Base-by-base conservation (phyloP, 192 early-diverging fungal species). In the Coemansia sp. region DNA sequence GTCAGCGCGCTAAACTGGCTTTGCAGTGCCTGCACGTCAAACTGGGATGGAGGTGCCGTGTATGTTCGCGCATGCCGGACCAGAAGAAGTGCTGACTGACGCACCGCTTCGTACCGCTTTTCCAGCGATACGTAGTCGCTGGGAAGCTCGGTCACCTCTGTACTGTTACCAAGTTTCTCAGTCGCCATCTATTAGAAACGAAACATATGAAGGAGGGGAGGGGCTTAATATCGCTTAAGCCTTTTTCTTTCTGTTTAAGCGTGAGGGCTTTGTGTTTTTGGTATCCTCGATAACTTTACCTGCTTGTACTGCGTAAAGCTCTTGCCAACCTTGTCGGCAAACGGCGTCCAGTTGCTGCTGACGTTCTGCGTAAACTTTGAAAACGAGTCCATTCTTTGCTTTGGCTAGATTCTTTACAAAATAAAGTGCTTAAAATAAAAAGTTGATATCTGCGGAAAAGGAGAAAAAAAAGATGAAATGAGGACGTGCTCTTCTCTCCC, bases 71-170 rank as follows among this genome's bases (percentile, higher is more conserved):
- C 84, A 31, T 95, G 82, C 43, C 86, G 87, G n/a, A 92, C 75
- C 13, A 99, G 82, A 61, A 82, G 74, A 48, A 77, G 85, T 62
- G 48, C 25, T 3, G 67, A 29, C 3, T 69, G 71, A 23, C 69
- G 65, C 15, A 75, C 68, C 0, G 75, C 59, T n/a, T 73, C 68
- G 40, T 64, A 75, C 30, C 66, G 62, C 85, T 86, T 86, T 69
- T 98, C 97, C 48, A 99, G 84, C 58, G 91, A 87, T 59, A 93
- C 84, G 78, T 98, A 99, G 68, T 99, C 96, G 59, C 85, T 85
- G 35, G 97, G 97, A 29, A 99, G 88, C 61, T 93, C 92, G 31
- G 97, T 99, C 30, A 95, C 85, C 60, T 96, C 93, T 23, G 86
- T 85, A 13, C 84, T 84, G 60, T 78, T 90, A 34, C 91, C 92